Conservation (phyloP, 352 stramenopile species). For the Globisporangium barbulae region DNA sequence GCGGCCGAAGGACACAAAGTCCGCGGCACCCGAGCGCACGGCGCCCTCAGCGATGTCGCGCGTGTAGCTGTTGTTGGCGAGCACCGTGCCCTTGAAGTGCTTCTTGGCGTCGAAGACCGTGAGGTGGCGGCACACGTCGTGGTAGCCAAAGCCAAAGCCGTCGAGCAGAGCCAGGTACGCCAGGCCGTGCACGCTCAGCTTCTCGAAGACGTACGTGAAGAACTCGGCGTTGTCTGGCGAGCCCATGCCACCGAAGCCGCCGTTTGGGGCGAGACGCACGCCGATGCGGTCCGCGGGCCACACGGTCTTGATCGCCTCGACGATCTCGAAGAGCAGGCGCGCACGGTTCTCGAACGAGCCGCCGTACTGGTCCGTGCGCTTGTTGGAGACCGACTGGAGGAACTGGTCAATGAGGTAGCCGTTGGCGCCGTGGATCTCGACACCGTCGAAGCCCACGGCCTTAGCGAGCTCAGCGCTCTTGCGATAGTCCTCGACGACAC, state of each 20-base stretch:
- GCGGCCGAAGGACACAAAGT: conserved; percentile 28
- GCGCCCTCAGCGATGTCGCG: neutral
- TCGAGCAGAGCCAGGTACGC: conserved; percentile 18
- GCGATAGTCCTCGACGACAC: conserved; percentile 58
- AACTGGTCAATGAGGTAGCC: conserved; percentile 86
- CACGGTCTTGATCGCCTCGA: conserved; percentile 30
- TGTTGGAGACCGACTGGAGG: conserved; percentile 52
- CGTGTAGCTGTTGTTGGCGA: conserved; percentile 17
- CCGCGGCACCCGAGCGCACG: conserved; percentile 12
- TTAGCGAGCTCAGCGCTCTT: conserved; percentile 40
- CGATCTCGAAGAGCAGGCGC: conserved; percentile 45
- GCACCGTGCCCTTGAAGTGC: conserved; percentile 9
- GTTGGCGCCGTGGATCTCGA: conserved; percentile 88
- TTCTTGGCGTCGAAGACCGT: conserved; percentile 12
- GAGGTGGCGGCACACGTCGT: neutral
- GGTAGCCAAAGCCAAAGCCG: conserved; percentile 6
- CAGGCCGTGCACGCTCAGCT: conserved; percentile 7
- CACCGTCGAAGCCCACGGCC: conserved; percentile 79
- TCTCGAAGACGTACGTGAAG: conserved; percentile 19
- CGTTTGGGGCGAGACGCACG: conserved; percentile 15
- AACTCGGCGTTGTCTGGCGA: conserved; percentile 15
- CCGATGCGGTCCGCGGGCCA: conserved; percentile 9
- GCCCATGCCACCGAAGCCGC: conserved; percentile 10
- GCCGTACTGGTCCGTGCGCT: conserved; percentile 62
- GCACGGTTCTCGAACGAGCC: conserved; percentile 62